These are phyloP conservation scores for Sextonia rubra DNA, from an alignment of 164 flowering plant species.

Conservation along the genomic window DNA sequence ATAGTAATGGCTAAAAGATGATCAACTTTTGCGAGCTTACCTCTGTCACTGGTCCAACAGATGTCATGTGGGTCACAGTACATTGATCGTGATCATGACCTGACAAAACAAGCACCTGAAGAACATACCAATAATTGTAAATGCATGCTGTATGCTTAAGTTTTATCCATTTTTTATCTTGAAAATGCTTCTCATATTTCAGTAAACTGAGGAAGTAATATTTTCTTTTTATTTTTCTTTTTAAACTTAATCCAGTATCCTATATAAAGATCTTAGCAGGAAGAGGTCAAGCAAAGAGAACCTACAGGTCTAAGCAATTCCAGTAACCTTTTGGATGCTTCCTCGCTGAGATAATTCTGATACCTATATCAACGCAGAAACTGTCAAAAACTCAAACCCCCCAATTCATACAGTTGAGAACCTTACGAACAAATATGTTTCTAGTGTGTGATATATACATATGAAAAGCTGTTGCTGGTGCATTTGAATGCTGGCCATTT, in stretches of 20 bases:
- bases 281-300: conserved; percentile 11
- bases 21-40: conserved; percentile 31
- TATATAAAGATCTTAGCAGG: background rate
- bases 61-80: conserved; percentile 54
- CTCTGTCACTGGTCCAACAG: conserved; percentile 54
- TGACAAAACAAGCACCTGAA: conserved; percentile 70
- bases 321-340: conserved; percentile 52
- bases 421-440: background rate
- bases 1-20: conserved; percentile 2
- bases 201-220: background rate
- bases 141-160: background rate
- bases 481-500: too few species aligned
- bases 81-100: conserved; percentile 99
- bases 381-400: background rate
- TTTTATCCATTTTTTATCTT: background rate
- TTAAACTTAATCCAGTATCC: background rate
- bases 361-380: conserved; percentile 42
- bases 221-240: background rate
- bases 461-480: too few species aligned
- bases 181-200: background rate
- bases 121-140: conserved; percentile 10
- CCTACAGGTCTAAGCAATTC: conserved; percentile 71
- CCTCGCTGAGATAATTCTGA: conserved; percentile 77
- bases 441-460: background rate
- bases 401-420: background rate